phyloP scores from a whole-genome alignment of 768 basidiomycete species.

The Panaeolus papilionaceus region DNA sequence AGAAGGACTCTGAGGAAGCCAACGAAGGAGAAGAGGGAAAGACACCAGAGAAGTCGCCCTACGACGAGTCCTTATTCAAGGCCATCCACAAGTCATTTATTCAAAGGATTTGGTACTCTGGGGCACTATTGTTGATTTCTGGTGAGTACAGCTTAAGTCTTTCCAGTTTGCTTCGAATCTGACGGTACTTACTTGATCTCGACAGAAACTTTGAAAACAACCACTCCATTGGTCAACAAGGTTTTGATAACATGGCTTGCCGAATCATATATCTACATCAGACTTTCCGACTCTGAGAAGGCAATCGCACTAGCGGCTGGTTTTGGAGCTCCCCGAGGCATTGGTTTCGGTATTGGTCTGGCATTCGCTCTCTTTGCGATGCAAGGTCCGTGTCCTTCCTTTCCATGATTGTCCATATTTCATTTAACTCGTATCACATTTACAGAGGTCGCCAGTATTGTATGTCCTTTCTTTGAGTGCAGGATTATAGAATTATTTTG shows the following conservation, averaged over 20 bases:
- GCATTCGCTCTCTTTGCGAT: constrained; percentile 63
- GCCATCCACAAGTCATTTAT: constrained; percentile 56
- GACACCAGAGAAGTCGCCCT: constrained; percentile 26
- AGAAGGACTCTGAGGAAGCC: neutral
- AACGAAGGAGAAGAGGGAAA: constrained; percentile 14
- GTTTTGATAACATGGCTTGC: constrained; percentile 65
- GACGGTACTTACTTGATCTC: constrained; percentile 11
- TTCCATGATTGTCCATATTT: neutral
- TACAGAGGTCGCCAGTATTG: constrained; percentile 48
- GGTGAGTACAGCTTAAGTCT: constrained; percentile 33
- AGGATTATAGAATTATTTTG: too few relatives aligned
- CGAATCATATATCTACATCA: constrained; percentile 50
- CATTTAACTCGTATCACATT: too few relatives aligned
- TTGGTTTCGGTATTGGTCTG: constrained; percentile 69
- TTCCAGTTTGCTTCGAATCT: neutral
- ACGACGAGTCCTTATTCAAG: constrained; percentile 56
- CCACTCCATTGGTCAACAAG: constrained; percentile 63
- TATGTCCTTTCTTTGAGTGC: constrained; percentile 27
- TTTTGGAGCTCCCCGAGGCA: constrained; percentile 46
- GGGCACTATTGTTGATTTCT: constrained; percentile 51
- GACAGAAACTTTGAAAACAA: constrained; percentile 54
- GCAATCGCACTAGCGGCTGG: constrained; percentile 33
- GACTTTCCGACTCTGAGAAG: constrained; percentile 42
- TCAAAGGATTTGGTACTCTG: constrained; percentile 52
- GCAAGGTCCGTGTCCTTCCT: constrained; percentile 50